These are phyloP conservation scores for Neopestalotiopsis sp. DNA, from an alignment of 2,329 filamentous ascomycete genomes.

Conservation along the genomic window DNA sequence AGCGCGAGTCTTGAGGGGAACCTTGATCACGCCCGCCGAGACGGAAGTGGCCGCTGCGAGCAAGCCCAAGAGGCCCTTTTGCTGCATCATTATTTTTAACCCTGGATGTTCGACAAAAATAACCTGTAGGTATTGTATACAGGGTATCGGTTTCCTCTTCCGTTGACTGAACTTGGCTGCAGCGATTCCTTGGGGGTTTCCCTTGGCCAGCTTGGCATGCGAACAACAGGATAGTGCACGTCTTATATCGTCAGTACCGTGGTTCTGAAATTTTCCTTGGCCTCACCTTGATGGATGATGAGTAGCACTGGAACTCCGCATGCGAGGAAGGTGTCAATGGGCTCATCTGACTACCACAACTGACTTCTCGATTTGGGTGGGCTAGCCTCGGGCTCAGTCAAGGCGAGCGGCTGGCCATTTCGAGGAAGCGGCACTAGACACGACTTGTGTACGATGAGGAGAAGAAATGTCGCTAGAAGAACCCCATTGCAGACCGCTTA, in stretches of 20 bases:
- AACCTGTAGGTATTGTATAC: not conserved
- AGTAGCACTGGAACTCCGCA: not conserved
- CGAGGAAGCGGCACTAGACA: not conserved
- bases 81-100: not conserved
- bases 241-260: not conserved
- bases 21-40: constrained; percentile 15
- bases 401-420: not conserved
- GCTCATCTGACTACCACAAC: not conserved
- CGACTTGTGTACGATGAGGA: not conserved
- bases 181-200: not conserved
- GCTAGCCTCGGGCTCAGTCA: not conserved
- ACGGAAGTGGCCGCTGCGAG: constrained; percentile 8
- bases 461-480: not conserved
- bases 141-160: not conserved
- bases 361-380: not conserved
- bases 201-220: constrained; percentile 11
- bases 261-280: not conserved
- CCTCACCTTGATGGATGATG: not conserved
- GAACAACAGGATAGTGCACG: not conserved
- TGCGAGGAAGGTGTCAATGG: constrained; percentile 1
- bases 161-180: not conserved
- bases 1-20: constrained; percentile 12
- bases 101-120: not conserved
- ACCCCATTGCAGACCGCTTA: not conserved
- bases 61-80: not conserved